phyloP scores from a whole-genome alignment of 768 basidiomycete genomes.

The Kwoniella dejecticola region DNA sequence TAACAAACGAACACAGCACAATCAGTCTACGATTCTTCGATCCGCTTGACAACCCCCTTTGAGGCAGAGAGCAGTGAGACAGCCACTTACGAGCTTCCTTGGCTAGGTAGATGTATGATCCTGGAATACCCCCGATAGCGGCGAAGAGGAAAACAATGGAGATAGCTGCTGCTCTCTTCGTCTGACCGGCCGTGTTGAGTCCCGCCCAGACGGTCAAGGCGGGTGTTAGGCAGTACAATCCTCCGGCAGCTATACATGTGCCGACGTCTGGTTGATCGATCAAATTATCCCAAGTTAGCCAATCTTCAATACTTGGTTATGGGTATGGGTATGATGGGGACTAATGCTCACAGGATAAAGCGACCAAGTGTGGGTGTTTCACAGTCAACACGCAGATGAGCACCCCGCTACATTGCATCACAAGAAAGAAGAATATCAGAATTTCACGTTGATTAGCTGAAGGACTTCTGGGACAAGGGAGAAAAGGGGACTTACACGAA shows the following conservation, averaged over 20 bases:
- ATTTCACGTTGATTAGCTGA: neutral
- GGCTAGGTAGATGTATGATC: constrained; percentile 43
- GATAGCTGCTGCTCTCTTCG: constrained; percentile 34
- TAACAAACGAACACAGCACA: no score
- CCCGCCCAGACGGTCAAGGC: constrained; percentile 39
- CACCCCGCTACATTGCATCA: constrained; percentile 22
- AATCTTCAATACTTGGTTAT: no score
- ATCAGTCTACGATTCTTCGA: no score
- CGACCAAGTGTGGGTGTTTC: constrained; percentile 23
- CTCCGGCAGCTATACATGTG: constrained; percentile 37
- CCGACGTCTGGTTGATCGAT: constrained; percentile 26
- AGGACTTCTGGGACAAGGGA: neutral
- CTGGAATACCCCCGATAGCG: constrained; percentile 32
- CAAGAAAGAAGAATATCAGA: neutral
- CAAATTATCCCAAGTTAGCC: no score
- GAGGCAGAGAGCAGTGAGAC: no score
- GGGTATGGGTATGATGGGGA: no score
- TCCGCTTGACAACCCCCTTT: no score
- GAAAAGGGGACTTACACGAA: neutral
- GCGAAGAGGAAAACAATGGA: constrained; percentile 27
- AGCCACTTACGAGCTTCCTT: constrained; percentile 42
- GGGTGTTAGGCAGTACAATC: constrained; percentile 37
- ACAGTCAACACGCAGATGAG: constrained; percentile 39
- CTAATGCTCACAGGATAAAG: constrained; percentile 31
- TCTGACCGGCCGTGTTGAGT: constrained; percentile 38